These are phyloP conservation scores for Penicillium paxilli DNA, from an alignment of 495 filamentous ascomycete genomes.

Conservation along the genomic window DNA sequence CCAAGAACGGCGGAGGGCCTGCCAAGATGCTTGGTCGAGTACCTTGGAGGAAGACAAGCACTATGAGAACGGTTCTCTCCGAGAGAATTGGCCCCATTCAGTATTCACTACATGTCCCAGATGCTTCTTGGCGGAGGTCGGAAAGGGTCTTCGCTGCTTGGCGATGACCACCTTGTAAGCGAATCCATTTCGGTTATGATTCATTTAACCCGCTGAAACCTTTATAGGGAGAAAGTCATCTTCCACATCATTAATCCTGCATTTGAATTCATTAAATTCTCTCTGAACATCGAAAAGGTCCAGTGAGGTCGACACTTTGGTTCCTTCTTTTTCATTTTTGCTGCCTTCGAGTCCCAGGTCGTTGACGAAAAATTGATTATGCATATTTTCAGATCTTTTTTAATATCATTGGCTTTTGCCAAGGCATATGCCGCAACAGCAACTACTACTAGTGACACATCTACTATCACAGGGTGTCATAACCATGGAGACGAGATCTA, in stretches of 20 bases:
- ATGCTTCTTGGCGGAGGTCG: slow-evolving; percentile 14
- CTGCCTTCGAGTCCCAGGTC: background rate
- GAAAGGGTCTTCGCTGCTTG: slow-evolving; percentile 10
- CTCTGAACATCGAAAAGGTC: too few species aligned
- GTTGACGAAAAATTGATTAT: background rate
- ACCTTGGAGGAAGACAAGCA: slow-evolving; percentile 20
- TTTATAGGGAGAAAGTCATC: too few species aligned
- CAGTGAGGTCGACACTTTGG: too few species aligned
- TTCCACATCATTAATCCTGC: too few species aligned
- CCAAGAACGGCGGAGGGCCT: background rate
- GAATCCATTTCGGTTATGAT: background rate
- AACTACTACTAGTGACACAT: slow-evolving; percentile 18
- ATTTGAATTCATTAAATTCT: too few species aligned
- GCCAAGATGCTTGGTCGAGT: slow-evolving; percentile 15
- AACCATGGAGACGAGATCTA: slow-evolving; percentile 36
- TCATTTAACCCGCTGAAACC: background rate
- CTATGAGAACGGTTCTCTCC: background rate
- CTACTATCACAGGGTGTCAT: slow-evolving; percentile 43
- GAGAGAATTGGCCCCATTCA: background rate
- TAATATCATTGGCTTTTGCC: slow-evolving; percentile 9
- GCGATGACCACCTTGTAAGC: slow-evolving; percentile 14
- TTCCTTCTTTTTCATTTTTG: background rate
- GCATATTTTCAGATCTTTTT: slow-evolving; percentile 9
- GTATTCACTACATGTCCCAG: background rate
- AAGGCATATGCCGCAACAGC: slow-evolving; percentile 17